A percentile compares a stretch with the other conserved stretches of the same genome.
phyloP scores from a whole-genome alignment of 495 filamentous ascomycete species.

The Lepidopterella palustris region DNA sequence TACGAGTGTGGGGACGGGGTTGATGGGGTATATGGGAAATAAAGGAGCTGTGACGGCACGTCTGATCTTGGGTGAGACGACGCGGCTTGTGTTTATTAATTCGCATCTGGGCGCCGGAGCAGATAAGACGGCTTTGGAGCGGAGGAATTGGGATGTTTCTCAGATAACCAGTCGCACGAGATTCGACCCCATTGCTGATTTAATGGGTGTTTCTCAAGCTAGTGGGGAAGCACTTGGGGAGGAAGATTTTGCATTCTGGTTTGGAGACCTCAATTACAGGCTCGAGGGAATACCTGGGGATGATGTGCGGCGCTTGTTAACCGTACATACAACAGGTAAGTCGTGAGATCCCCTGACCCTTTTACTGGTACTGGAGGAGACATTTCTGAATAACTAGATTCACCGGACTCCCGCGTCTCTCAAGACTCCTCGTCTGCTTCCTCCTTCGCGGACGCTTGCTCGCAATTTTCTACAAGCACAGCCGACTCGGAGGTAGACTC shows the following conservation, averaged over 20 bases:
- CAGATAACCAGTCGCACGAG: constrained; percentile 67
- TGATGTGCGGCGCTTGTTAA: constrained; percentile 80
- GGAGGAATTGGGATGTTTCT: constrained; percentile 81
- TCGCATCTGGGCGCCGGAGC: constrained; percentile 82
- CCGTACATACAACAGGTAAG: constrained; percentile 64
- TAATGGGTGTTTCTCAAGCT: constrained; percentile 44
- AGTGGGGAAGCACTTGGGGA: constrained; percentile 68
- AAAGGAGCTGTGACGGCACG: constrained; percentile 84
- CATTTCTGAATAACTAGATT: not conserved
- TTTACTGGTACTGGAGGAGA: not conserved
- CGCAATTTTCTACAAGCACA: not conserved
- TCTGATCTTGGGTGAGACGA: constrained; percentile 82
- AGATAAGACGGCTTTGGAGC: constrained; percentile 67
- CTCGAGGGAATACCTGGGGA: constrained; percentile 81
- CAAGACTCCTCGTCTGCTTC: not conserved
- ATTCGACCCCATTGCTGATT: constrained; percentile 63
- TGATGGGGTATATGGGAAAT: constrained; percentile 91
- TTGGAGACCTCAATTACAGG: constrained; percentile 94
- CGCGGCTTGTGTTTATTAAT: constrained; percentile 81
- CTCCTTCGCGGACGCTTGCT: not conserved
- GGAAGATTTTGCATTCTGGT: constrained; percentile 92
- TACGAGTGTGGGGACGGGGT: constrained; percentile 72
- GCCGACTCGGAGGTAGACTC: not conserved
- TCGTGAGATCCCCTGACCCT: not conserved
- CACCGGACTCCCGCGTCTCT: not conserved